A percentile compares a stretch with the other conserved stretches of the same genome.
phyloP scores from a whole-genome alignment of 192 early-diverging fungal species.

The Entomortierella lignicola region DNA sequence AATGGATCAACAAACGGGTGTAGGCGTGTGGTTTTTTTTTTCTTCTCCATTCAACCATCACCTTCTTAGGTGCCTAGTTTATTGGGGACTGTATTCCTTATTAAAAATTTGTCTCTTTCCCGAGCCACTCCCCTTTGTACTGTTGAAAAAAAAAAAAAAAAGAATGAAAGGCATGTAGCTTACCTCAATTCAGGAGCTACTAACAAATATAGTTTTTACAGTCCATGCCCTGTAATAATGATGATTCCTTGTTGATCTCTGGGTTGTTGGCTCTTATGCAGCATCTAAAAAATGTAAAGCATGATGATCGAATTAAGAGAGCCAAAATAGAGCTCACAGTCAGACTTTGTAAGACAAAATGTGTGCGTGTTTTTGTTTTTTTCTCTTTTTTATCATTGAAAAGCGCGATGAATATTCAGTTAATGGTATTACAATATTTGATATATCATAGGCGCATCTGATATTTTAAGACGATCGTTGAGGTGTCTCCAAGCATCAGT shows the following conservation, averaged over 20 bases:
- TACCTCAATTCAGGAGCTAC: no score
- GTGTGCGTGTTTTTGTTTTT: not conserved
- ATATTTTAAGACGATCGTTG: not conserved
- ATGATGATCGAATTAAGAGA: not conserved
- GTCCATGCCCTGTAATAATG: no score
- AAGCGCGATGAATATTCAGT: not conserved
- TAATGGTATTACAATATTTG: not conserved
- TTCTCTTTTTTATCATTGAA: not conserved
- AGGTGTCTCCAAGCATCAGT: not conserved
- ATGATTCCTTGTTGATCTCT: not conserved
- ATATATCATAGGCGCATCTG: not conserved
- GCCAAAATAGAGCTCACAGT: not conserved
- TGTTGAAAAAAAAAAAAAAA: no score
- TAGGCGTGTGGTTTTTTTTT: conserved; percentile 8
- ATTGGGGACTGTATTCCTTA: not conserved
- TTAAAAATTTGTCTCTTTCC: not conserved
- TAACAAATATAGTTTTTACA: no score
- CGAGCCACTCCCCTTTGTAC: no score
- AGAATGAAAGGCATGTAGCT: no score
- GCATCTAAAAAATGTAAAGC: not conserved
- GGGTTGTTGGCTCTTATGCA: not conserved
- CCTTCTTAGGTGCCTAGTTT: not conserved
- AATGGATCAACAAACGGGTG: not conserved
- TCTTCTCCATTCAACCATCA: no score
- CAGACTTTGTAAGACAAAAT: not conserved